A percentile compares a stretch with the other conserved stretches of the same genome.
phyloP scores from a whole-genome alignment of 768 basidiomycete species.

The Suillus weaverae region DNA sequence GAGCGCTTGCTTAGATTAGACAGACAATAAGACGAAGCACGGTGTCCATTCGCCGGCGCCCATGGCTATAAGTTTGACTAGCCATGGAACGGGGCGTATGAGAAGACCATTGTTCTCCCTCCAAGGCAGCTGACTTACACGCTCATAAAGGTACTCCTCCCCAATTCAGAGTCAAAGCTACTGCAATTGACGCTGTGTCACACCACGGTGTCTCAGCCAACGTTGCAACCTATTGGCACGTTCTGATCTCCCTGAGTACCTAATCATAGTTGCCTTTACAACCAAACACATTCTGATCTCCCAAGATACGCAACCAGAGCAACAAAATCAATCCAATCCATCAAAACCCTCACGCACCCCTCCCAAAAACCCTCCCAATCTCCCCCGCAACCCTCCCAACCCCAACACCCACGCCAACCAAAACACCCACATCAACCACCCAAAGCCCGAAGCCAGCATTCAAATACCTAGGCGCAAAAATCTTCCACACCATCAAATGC shows the following conservation, averaged over 20 bases:
- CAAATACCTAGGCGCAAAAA: constrained; percentile 97
- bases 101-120: background rate
- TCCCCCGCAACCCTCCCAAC: background rate
- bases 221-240: too few species aligned
- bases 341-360: background rate
- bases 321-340: background rate
- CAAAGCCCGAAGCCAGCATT: constrained; percentile 63
- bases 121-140: background rate
- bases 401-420: constrained; percentile 64
- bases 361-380: background rate
- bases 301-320: too few species aligned
- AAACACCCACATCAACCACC: constrained; percentile 66
- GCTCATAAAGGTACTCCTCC: background rate
- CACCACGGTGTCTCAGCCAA: too few species aligned
- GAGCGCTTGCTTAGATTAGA: background rate
- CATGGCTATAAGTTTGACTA: background rate
- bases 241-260: too few species aligned
- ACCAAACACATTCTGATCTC: too few species aligned
- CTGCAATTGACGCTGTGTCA: too few species aligned
- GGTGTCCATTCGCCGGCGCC: background rate
- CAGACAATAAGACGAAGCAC: background rate
- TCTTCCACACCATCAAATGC: constrained; percentile 98
- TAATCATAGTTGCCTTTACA: too few species aligned
- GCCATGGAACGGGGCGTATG: background rate
- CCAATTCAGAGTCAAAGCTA: too few species aligned